These are phyloP conservation scores for Podosphaera leucotricha DNA, from an alignment of 2,329 filamentous ascomycete genomes.

Conservation along the genomic window DNA sequence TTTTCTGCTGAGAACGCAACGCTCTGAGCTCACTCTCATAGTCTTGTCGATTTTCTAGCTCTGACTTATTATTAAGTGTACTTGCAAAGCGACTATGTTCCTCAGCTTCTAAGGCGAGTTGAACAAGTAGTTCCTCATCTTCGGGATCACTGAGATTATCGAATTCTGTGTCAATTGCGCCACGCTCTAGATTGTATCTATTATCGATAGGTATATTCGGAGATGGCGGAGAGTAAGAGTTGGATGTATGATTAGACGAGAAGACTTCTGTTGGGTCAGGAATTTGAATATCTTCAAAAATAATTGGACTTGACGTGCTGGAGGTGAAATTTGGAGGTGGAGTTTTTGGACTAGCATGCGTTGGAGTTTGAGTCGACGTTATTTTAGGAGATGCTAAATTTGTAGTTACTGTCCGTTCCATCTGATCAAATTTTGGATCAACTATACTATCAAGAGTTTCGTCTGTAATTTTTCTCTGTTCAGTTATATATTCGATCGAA, in stretches of 20 bases:
- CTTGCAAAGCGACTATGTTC: constrained; percentile 87
- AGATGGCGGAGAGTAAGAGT: neutral
- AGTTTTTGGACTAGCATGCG: neutral
- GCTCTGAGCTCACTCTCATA: constrained; percentile 77
- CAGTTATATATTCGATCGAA: constrained; percentile 1
- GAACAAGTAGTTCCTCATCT: constrained; percentile 69
- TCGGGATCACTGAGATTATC: constrained; percentile 66
- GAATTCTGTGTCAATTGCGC: constrained; percentile 19
- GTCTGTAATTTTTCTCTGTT: constrained; percentile 5
- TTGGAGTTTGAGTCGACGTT: neutral
- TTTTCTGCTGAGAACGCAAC: constrained; percentile 82
- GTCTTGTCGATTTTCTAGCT: constrained; percentile 44
- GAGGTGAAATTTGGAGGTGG: constrained; percentile 17
- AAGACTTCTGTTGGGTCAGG: neutral
- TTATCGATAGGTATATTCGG: constrained; percentile 17
- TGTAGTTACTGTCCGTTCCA: neutral
- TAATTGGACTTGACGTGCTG: constrained; percentile 16
- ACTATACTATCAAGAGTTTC: constrained; percentile 2
- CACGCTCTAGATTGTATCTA: constrained; percentile 6
- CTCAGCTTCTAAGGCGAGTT: constrained; percentile 73
- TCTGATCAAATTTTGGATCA: neutral
- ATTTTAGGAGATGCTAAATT: neutral
- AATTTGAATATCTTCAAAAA: constrained; percentile 25
- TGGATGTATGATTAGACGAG: neutral
- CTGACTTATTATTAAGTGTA: constrained; percentile 54